Percentiles rank a stretch among this genome's conserved stretches.
These are phyloP conservation scores for Acanthamoeba royreba DNA, from an alignment of 208 protist species.

Conservation along the genomic window DNA sequence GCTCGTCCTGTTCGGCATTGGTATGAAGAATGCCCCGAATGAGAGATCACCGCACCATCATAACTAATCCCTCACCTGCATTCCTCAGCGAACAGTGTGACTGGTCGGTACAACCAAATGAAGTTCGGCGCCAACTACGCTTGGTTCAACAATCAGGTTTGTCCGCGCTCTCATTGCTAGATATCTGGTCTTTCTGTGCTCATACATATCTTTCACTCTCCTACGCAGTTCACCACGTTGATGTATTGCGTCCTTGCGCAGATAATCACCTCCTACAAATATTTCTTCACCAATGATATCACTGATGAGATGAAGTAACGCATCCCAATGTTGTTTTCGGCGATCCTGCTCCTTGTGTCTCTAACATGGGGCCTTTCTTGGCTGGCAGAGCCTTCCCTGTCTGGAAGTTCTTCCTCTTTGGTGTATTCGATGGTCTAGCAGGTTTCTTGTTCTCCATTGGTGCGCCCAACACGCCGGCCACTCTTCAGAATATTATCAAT, in stretches of 20 bases:
- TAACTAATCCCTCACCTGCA: too few relatives aligned
- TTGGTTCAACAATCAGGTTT: background rate
- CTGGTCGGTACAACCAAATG: conserved; percentile 8
- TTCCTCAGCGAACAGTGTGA: background rate
- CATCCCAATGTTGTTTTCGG: too few relatives aligned
- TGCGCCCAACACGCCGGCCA: conserved; percentile 7
- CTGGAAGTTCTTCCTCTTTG: conserved; percentile 35
- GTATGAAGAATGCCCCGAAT: background rate
- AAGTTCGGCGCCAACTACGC: background rate
- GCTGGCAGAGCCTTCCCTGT: conserved; percentile 3
- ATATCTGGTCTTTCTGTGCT: background rate
- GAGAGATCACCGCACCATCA: too few relatives aligned
- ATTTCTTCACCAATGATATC: conserved; percentile 31
- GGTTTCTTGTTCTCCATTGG: conserved; percentile 18
- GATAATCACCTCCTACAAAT: conserved; percentile 26
- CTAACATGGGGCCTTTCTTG: too few relatives aligned
- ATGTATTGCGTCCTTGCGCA: background rate
- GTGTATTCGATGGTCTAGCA: background rate
- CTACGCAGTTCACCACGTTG: background rate
- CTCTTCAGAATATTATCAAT: conserved; percentile 19
- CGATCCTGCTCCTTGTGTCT: too few relatives aligned
- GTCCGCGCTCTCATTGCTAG: background rate
- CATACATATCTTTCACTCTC: too few relatives aligned
- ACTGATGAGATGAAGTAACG: conserved; percentile 29
- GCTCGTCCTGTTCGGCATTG: conserved; percentile 13